Percentiles rank a stretch among this genome's conserved stretches.
phyloP scores from a whole-genome alignment of 2,329 filamentous ascomycete species.

The Penicillium sp. region DNA sequence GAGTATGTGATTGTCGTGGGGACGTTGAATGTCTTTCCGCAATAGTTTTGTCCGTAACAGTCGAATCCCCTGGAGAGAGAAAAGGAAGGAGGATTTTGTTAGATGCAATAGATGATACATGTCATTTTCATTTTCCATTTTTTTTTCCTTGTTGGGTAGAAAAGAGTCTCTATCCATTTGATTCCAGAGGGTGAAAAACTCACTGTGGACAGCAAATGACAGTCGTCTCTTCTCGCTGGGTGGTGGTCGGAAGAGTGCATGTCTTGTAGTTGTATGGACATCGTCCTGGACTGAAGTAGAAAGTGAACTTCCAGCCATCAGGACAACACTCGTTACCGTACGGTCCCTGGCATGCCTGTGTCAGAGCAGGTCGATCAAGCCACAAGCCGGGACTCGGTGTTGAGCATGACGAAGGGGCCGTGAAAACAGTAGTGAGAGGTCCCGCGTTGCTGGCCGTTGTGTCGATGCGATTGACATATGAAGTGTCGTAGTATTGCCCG shows the following conservation, averaged over 20 bases:
- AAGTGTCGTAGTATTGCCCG: not conserved
- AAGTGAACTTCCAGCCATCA: conserved; percentile 3
- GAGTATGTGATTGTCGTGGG: conserved; percentile 4
- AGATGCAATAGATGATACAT: too few species aligned
- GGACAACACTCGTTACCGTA: conserved; percentile 10
- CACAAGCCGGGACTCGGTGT: not conserved
- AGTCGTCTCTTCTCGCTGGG: conserved; percentile 11
- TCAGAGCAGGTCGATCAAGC: not conserved
- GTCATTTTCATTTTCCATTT: too few species aligned
- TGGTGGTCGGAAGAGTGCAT: conserved; percentile 9
- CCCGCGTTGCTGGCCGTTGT: conserved; percentile 3
- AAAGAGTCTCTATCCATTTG: not conserved
- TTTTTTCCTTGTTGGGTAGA: not conserved
- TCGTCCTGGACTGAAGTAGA: conserved; percentile 13
- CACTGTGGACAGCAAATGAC: conserved; percentile 12
- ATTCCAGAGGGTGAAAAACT: not conserved
- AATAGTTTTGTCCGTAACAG: conserved; percentile 8
- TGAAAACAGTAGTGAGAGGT: conserved; percentile 9
- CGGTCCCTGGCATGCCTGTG: conserved; percentile 6
- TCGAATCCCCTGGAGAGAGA: conserved; percentile 1
- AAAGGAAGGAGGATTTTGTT: too few species aligned
- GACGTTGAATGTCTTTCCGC: conserved; percentile 5
- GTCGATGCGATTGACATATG: conserved; percentile 5
- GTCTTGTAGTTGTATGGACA: conserved; percentile 11
- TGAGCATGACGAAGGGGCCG: conserved; percentile 8